Conservation (phyloP, 2,329 filamentous ascomycete species). For the Coleophoma crateriformis region DNA sequence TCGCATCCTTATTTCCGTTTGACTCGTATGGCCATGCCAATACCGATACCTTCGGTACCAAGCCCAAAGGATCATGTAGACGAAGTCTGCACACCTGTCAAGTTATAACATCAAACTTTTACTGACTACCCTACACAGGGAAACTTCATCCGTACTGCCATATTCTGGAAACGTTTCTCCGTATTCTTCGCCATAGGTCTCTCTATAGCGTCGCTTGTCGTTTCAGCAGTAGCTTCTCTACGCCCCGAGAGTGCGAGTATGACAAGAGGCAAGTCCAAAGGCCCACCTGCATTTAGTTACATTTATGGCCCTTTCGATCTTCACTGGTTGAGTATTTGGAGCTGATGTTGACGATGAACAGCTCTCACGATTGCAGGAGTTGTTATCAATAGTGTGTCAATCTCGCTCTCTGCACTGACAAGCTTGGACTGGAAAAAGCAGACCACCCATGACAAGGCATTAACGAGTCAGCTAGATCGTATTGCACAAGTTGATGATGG, state of each 20-base stretch:
- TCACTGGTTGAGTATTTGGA: too few relatives aligned
- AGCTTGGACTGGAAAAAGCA: constrained; percentile 19
- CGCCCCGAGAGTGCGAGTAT: neutral
- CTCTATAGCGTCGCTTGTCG: constrained; percentile 10
- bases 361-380: constrained; percentile 16
- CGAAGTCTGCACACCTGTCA: too few relatives aligned
- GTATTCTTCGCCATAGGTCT: constrained; percentile 14
- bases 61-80: too few relatives aligned
- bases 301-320: too few relatives aligned
- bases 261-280: constrained; percentile 7
- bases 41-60: too few relatives aligned
- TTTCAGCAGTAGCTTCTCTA: constrained; percentile 12
- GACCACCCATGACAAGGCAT: constrained; percentile 13
- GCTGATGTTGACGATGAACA: constrained; percentile 3
- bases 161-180: constrained; percentile 21
- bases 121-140: too few relatives aligned
- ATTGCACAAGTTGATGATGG: constrained; percentile 14
- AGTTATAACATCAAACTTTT: too few relatives aligned
- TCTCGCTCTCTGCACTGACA: constrained; percentile 16
- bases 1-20: too few relatives aligned
- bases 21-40: too few relatives aligned
- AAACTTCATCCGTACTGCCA: constrained; percentile 3
- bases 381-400: constrained; percentile 15
- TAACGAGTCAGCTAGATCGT: constrained; percentile 14
- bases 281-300: too few relatives aligned